Conservation (phyloP, 768 basidiomycete species). For the Lactifluus piperatus region DNA sequence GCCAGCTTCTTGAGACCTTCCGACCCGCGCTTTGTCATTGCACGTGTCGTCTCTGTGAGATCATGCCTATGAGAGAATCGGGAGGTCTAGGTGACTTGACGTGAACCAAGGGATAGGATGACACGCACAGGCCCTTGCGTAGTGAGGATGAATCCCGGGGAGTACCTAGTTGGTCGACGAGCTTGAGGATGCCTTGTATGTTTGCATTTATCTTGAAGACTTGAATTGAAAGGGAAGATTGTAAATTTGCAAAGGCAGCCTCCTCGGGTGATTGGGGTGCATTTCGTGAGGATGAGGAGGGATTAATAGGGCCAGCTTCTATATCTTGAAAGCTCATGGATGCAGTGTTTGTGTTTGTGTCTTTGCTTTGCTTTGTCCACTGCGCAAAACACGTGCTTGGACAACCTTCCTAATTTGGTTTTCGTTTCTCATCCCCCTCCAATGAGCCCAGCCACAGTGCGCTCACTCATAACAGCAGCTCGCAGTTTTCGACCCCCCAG, state of each 20-base stretch:
- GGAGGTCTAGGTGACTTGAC: neutral
- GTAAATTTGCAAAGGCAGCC: conserved; percentile 63
- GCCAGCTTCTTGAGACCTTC: conserved; percentile 90
- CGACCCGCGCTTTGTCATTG: conserved; percentile 90
- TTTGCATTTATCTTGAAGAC: conserved; percentile 99
- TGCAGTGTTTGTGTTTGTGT: neutral
- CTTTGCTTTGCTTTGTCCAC: no score
- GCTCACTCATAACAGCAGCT: neutral
- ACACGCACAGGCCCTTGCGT: conserved; percentile 77
- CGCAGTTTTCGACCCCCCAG: neutral
- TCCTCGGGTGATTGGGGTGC: conserved; percentile 47
- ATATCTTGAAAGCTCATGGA: conserved; percentile 46
- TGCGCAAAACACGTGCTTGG: conserved; percentile 1
- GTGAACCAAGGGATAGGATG: neutral
- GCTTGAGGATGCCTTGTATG: conserved; percentile 87
- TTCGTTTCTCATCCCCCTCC: neutral
- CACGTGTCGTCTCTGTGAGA: conserved; percentile 87
- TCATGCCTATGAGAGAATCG: conserved; percentile 48
- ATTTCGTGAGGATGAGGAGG: conserved; percentile 23
- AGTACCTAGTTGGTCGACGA: conserved; percentile 95
- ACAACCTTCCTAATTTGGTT: conserved; percentile 1
- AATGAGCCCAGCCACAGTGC: neutral
- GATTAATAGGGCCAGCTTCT: conserved; percentile 34
- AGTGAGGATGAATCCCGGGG: conserved; percentile 68
- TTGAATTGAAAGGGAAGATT: conserved; percentile 78